phyloP scores from a whole-genome alignment of 768 basidiomycete genomes.

The Piloderma croceum region DNA sequence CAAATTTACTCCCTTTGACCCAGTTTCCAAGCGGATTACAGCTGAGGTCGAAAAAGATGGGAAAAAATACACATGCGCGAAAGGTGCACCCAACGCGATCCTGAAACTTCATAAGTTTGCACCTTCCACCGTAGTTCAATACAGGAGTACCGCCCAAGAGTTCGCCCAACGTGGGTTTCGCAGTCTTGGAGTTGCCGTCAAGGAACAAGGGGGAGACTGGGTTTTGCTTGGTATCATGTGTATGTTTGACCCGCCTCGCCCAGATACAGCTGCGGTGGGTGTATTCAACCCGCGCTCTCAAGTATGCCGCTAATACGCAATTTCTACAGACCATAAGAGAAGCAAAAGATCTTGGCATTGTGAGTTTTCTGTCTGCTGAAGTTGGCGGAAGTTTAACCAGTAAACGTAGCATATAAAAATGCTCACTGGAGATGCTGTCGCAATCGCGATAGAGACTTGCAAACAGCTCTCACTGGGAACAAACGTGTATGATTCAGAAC shows the following conservation, averaged over 20 bases:
- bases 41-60: constrained; percentile 42
- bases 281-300: background rate
- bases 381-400: too few relatives aligned
- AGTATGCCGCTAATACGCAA: background rate
- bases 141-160: constrained; percentile 29
- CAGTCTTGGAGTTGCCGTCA: constrained; percentile 40
- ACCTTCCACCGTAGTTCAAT: constrained; percentile 25
- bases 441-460: constrained; percentile 44
- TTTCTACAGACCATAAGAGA: constrained; percentile 36
- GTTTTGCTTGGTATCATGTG: constrained; percentile 33
- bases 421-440: constrained; percentile 47
- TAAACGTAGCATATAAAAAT: constrained; percentile 45
- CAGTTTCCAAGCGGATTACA: constrained; percentile 47
- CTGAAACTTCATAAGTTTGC: constrained; percentile 34
- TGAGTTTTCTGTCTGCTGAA: too few relatives aligned
- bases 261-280: constrained; percentile 35
- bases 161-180: constrained; percentile 42
- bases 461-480: constrained; percentile 39
- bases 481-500: constrained; percentile 41
- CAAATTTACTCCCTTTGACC: constrained; percentile 45
- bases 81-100: constrained; percentile 45
- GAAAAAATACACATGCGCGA: constrained; percentile 35
- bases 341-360: constrained; percentile 38
- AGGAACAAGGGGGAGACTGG: constrained; percentile 39
- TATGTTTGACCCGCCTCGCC: constrained; percentile 43